phyloP scores from a whole-genome alignment of 2,329 filamentous ascomycete genomes.

The Gnomoniopsis smithogilvyi region DNA sequence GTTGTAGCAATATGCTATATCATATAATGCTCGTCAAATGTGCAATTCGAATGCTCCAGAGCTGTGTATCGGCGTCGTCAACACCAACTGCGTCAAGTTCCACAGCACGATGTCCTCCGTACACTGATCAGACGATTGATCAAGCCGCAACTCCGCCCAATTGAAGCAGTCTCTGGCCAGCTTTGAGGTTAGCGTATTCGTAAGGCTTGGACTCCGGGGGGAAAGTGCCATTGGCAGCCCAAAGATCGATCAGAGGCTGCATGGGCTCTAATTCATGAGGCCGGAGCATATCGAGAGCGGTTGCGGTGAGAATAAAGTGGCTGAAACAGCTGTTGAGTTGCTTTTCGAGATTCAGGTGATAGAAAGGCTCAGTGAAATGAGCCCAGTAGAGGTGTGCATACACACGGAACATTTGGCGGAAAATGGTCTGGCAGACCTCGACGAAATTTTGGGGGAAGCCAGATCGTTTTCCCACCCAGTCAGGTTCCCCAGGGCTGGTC shows the following conservation, averaged over 20 bases:
- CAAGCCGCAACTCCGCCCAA: constrained; percentile 24
- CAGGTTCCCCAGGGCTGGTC: constrained; percentile 56
- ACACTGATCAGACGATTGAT: neutral
- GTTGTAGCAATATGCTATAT: neutral
- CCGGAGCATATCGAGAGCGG: constrained; percentile 77
- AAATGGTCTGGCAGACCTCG: constrained; percentile 87
- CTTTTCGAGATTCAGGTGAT: constrained; percentile 76
- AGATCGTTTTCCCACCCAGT: constrained; percentile 87
- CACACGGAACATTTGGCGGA: constrained; percentile 98
- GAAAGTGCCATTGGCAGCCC: constrained; percentile 84
- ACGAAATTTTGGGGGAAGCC: constrained; percentile 91
- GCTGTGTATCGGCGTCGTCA: neutral
- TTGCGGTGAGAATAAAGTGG: constrained; percentile 78
- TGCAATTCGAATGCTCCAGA: neutral
- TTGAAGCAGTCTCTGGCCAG: constrained; percentile 57
- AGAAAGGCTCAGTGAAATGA: constrained; percentile 83
- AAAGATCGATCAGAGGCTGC: constrained; percentile 90
- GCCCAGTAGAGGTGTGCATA: constrained; percentile 98
- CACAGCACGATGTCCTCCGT: neutral
- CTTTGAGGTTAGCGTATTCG: constrained; percentile 60
- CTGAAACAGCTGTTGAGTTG: constrained; percentile 86
- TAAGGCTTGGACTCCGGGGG: constrained; percentile 70
- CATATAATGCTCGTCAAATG: neutral
- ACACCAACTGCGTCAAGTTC: constrained; percentile 2
- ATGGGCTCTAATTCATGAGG: constrained; percentile 93